Percentiles rank a stretch among this genome's conserved stretches.
phyloP scores from a whole-genome alignment of 768 basidiomycete genomes.

The Psilocybe sp. region DNA sequence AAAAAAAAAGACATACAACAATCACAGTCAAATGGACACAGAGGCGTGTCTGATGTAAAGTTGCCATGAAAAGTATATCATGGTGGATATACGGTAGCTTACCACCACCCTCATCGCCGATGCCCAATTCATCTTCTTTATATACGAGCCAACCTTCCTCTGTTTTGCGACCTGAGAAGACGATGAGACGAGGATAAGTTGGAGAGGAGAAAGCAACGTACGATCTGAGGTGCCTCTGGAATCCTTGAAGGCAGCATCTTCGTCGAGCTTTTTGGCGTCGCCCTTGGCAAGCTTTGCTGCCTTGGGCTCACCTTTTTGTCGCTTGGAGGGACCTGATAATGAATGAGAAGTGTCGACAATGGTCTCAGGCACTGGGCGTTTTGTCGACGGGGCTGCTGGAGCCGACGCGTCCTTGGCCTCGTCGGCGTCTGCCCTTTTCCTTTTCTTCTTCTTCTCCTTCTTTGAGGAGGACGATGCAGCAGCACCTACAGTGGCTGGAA shows the following conservation, averaged over 20 bases:
- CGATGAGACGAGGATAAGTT: slow-evolving; percentile 2
- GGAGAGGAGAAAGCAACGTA: slow-evolving; percentile 34
- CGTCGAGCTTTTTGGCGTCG: slow-evolving; percentile 6
- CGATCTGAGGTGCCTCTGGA: slow-evolving; percentile 73
- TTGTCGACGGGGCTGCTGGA: slow-evolving; percentile 23
- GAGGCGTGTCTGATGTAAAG: slow-evolving; percentile 60
- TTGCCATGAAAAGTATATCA: slow-evolving; percentile 20
- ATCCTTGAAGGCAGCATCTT: slow-evolving; percentile 50
- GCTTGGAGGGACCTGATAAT: slow-evolving; percentile 30
- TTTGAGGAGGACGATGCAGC: slow-evolving; percentile 35
- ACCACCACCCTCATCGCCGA: slow-evolving; percentile 71
- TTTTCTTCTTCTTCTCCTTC: slow-evolving; percentile 42
- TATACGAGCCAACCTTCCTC: slow-evolving; percentile 79
- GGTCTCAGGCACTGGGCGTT: slow-evolving; percentile 53
- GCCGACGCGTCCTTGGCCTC: slow-evolving; percentile 7
- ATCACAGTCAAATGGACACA: slow-evolving; percentile 88
- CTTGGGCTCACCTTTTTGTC: slow-evolving; percentile 29
- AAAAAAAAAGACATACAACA: slow-evolving; percentile 58
- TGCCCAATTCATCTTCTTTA: slow-evolving; percentile 81
- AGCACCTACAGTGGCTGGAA: slow-evolving; percentile 25
- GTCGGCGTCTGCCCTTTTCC: slow-evolving; percentile 7
- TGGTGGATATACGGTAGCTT: slow-evolving; percentile 21
- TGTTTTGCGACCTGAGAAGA: slow-evolving; percentile 62
- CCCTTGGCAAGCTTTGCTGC: slow-evolving; percentile 5
- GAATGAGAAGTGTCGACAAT: slow-evolving; percentile 60